Percentiles rank a stretch among this genome's conserved stretches.
Evolutionary conservation across 768 basidiomycete species (phyloP).

Genomic region (Cystobasidium onofrii): DNA sequence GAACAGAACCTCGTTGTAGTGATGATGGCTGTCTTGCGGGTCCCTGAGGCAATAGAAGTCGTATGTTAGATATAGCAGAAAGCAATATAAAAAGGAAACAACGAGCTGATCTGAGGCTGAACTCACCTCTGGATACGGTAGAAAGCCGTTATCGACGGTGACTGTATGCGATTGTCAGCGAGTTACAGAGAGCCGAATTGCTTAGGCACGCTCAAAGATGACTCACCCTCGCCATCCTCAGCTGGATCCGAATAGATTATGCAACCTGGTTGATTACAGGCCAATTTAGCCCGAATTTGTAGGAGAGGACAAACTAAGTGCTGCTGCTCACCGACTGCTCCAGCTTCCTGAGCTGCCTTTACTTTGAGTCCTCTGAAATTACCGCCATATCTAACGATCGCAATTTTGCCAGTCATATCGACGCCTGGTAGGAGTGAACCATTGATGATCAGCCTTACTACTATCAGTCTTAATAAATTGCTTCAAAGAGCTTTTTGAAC

Average conservation of each 20-base stretch:
- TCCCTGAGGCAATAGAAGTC: slow-evolving; percentile 49
- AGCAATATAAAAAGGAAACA: neutral
- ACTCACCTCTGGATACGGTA: slow-evolving; percentile 52
- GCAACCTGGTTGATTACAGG: slow-evolving; percentile 12
- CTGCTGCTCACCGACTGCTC: slow-evolving; percentile 38
- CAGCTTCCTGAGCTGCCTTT: slow-evolving; percentile 54
- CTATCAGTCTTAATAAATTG: too few relatives aligned
- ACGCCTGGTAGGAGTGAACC: slow-evolving; percentile 51
- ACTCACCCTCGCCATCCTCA: slow-evolving; percentile 38
- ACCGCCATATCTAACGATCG: slow-evolving; percentile 62
- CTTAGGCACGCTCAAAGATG: too few relatives aligned
- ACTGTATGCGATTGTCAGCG: slow-evolving; percentile 15
- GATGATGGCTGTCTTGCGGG: slow-evolving; percentile 78
- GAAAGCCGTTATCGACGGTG: slow-evolving; percentile 28
- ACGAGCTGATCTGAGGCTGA: too few relatives aligned
- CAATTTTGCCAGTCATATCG: slow-evolving; percentile 67
- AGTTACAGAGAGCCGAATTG: too few relatives aligned
- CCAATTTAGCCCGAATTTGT: too few relatives aligned
- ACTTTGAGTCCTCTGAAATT: slow-evolving; percentile 83
- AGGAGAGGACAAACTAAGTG: too few relatives aligned
- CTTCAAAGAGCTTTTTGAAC: too few relatives aligned
- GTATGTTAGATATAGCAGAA: neutral
- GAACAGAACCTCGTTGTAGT: slow-evolving; percentile 77
- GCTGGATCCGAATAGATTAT: slow-evolving; percentile 42
- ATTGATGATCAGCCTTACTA: neutral